Base-by-base conservation (phyloP, 768 basidiomycete species). In the Gloeopeniophorella convolvens region DNA sequence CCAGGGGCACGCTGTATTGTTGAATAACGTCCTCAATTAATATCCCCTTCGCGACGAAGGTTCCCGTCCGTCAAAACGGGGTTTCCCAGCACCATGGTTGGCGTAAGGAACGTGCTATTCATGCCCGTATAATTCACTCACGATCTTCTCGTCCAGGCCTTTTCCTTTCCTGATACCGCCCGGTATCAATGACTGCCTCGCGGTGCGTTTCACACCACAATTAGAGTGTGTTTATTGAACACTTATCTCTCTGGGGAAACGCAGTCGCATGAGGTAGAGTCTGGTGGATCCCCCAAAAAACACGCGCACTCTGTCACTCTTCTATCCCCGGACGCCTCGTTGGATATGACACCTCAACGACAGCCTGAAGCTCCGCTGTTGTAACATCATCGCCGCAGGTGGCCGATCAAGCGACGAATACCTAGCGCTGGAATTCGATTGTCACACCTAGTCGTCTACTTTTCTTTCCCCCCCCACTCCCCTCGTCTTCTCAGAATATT, bases 371-470 rank as follows among this genome's bases (percentile, higher is more conserved):
- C 26, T 40, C 33, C 27, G 13, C 36, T 43, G 35, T 20, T 37
- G n/a, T n/a, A n/a, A n/a, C n/a, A n/a, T 30, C 24, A 28, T 48
- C 46, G 7, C 52, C 51, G 34, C 39, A 16, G 11, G 9, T 54
- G 3, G 18, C 52, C 52, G 46, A 48, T 54, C 52, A 27, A 30
- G 8, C 8, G 12, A 33, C 15, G n/a, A 4, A 21, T 11, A 7
- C 40, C 40, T 4, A 21, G 13, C 33, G 18, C 41, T 42, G 20
- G 26, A 15, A n/a, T n/a, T n/a, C n/a, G n/a, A n/a, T n/a, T n/a
- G n/a, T 26, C 6, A 21, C 12, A 7, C 40, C 40, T 4, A 21
- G 13, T 27, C 24, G 32, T 42, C 23, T 31, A 15, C n/a, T n/a
- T n/a, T n/a, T n/a, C n/a, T n/a, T n/a, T n/a, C n/a, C n/a, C n/a